phyloP scores from a whole-genome alignment of 169 alveolate genomes.

The Cardiosporidium cionae region DNA sequence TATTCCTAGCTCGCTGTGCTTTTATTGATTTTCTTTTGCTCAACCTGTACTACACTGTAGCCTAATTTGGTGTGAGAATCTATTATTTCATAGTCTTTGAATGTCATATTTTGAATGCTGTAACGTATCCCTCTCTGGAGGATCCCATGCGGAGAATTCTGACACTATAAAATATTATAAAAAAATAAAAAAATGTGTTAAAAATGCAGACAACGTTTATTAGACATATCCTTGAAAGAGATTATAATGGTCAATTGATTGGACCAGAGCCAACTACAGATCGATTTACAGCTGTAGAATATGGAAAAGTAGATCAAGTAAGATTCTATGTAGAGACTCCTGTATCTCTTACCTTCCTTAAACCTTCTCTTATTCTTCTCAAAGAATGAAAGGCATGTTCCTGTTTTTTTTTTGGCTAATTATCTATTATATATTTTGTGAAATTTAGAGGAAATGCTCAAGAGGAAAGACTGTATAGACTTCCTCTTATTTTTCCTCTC shows the following conservation, averaged over 20 bases:
- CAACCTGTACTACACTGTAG: too few relatives aligned
- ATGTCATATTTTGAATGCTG: too few relatives aligned
- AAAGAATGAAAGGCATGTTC: too few relatives aligned
- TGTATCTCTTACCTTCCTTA: background rate
- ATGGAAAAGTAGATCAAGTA: slow-evolving; percentile 43
- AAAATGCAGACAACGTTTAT: slow-evolving; percentile 40
- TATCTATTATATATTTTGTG: background rate
- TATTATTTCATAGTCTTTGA: too few relatives aligned
- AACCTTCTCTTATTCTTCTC: background rate
- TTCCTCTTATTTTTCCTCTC: background rate
- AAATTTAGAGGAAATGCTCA: background rate
- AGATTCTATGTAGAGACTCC: slow-evolving; percentile 4
- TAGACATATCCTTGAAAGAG: slow-evolving; percentile 49
- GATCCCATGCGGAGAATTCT: too few relatives aligned
- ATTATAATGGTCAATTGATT: slow-evolving; percentile 55
- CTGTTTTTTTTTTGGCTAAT: background rate
- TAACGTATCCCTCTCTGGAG: too few relatives aligned
- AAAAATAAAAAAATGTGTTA: too few relatives aligned
- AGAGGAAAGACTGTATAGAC: background rate
- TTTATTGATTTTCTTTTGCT: too few relatives aligned
- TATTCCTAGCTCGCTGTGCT: too few relatives aligned
- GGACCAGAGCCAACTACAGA: slow-evolving; percentile 77
- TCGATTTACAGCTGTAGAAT: slow-evolving; percentile 56
- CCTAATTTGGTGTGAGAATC: too few relatives aligned
- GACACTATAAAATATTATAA: too few relatives aligned